A percentile compares a stretch with the other conserved stretches of the same genome.
Conservation (phyloP, 2,329 filamentous ascomycete species). For the Penicillium sp. region DNA sequence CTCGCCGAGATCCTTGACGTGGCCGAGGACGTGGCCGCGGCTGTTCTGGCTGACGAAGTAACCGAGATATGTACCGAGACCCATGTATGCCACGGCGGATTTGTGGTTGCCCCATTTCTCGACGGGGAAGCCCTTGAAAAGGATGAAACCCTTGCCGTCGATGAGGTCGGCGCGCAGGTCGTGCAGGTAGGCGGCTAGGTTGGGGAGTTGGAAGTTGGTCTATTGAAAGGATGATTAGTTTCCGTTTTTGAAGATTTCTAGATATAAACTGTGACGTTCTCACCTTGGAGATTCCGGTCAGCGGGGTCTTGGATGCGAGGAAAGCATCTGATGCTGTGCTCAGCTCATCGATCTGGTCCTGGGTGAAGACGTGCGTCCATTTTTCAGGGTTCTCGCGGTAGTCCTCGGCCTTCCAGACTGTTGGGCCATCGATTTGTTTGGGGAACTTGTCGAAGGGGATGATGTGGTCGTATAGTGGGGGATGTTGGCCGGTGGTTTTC, state of each 20-base stretch:
- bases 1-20: conserved; percentile 85
- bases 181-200: conserved; percentile 53
- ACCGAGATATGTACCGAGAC: conserved; percentile 77
- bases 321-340: conserved; percentile 66
- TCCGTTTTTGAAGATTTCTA: not conserved
- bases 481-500: conserved; percentile 69
- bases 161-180: conserved; percentile 65
- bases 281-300: conserved; percentile 69
- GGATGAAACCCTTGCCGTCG: conserved; percentile 83
- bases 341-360: conserved; percentile 66
- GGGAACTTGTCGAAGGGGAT: conserved; percentile 69
- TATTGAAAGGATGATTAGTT: conserved; percentile 18
- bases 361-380: conserved; percentile 70
- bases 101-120: conserved; percentile 73
- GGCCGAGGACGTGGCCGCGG: conserved; percentile 78
- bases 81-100: conserved; percentile 86
- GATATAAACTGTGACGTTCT: not conserved
- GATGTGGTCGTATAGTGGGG: conserved; percentile 65
- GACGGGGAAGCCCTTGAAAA: conserved; percentile 84
- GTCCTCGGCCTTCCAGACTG: conserved; percentile 68
- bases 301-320: conserved; percentile 60
- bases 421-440: conserved; percentile 66
- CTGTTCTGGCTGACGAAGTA: conserved; percentile 88
- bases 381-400: conserved; percentile 61
- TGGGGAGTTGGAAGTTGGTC: conserved; percentile 61